Percentiles rank a stretch among this genome's conserved stretches.
Evolutionary conservation across 2,329 filamentous ascomycete species (phyloP).

Genomic region (Diaporthe sp.): DNA sequence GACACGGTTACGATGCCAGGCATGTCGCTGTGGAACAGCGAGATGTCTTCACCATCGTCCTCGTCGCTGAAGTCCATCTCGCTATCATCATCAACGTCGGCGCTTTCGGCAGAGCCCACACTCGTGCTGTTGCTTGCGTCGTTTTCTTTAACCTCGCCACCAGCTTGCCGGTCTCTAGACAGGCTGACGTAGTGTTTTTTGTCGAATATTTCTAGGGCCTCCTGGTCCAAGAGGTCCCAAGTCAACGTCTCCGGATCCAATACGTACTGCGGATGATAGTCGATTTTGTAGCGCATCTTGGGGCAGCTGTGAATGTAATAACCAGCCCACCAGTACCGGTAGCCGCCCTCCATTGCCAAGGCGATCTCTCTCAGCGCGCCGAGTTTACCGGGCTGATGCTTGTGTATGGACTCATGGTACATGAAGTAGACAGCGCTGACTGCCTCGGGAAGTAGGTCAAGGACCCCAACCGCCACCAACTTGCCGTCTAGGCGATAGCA

Average conservation of each 20-base stretch:
- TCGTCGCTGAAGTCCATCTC: constrained; percentile 36
- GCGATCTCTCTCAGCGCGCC: constrained; percentile 80
- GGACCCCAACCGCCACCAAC: constrained; percentile 80
- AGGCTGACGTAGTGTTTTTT: constrained; percentile 68
- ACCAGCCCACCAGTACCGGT: constrained; percentile 83
- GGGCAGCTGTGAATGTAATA: constrained; percentile 85
- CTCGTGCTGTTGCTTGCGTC: neutral
- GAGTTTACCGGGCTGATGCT: constrained; percentile 79
- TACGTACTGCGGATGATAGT: constrained; percentile 81
- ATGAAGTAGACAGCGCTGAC: constrained; percentile 88
- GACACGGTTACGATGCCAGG: constrained; percentile 73
- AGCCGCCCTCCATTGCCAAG: constrained; percentile 76
- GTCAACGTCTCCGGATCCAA: constrained; percentile 75
- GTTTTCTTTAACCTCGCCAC: constrained; percentile 44
- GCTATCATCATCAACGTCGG: constrained; percentile 41
- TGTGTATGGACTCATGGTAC: constrained; percentile 81
- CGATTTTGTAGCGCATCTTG: constrained; percentile 89
- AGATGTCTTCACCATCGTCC: constrained; percentile 44
- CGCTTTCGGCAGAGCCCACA: constrained; percentile 44
- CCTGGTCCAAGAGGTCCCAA: constrained; percentile 72
- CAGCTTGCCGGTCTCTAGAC: constrained; percentile 46
- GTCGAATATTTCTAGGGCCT: constrained; percentile 63
- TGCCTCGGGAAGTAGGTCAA: constrained; percentile 81
- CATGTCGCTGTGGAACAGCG: constrained; percentile 72
- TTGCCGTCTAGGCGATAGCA: constrained; percentile 84